Conservation (phyloP, 1,139 yeast genomes). For the Chernovozyma aurita region DNA sequence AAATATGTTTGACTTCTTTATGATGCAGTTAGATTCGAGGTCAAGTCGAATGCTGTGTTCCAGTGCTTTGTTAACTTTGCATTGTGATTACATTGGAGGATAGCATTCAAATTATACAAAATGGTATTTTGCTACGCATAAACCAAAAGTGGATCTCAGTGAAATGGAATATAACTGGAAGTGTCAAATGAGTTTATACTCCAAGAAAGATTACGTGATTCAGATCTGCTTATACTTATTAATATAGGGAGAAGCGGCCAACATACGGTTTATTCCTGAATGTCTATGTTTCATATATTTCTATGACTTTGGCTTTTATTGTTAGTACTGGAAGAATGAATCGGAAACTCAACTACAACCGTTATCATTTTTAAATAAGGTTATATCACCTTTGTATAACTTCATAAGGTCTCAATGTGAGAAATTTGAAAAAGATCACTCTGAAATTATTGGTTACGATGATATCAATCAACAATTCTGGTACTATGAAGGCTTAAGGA, state of each 20-base stretch:
- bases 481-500: slow-evolving; percentile 61
- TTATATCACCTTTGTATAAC: slow-evolving; percentile 44
- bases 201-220: slow-evolving; percentile 18
- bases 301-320: slow-evolving; percentile 23
- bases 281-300: slow-evolving; percentile 37
- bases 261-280: slow-evolving; percentile 40
- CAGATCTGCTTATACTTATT: slow-evolving; percentile 33
- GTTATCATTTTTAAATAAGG: slow-evolving; percentile 26
- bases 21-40: slow-evolving; percentile 38
- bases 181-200: slow-evolving; percentile 15
- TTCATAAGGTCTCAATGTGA: slow-evolving; percentile 38
- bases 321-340: neutral
- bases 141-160: neutral
- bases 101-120: slow-evolving; percentile 34
- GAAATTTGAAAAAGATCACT: slow-evolving; percentile 54
- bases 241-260: slow-evolving; percentile 44
- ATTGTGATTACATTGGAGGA: slow-evolving; percentile 42
- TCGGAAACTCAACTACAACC: neutral
- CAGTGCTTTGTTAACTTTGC: slow-evolving; percentile 32
- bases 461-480: slow-evolving; percentile 84
- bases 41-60: slow-evolving; percentile 35
- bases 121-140: slow-evolving; percentile 38
- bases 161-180: slow-evolving; percentile 20
- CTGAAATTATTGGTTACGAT: slow-evolving; percentile 73
- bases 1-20: slow-evolving; percentile 36